Conservation (phyloP, 148 eudicot genomes). For the Pharnaceum exiguum region DNA sequence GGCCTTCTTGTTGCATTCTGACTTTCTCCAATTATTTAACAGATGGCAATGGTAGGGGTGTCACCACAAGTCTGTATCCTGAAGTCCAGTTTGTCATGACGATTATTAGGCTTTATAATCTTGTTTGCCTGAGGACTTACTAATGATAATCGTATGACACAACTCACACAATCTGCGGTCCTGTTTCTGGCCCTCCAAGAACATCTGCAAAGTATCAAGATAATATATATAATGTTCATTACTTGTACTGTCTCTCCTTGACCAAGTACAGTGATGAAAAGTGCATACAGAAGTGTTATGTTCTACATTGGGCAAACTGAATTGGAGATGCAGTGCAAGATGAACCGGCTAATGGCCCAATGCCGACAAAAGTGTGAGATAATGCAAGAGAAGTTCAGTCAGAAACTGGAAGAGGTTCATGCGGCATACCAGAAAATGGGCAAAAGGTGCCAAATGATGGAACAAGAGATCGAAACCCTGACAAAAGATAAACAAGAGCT, state of each 20-base stretch:
- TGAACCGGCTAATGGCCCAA: conserved; percentile 70
- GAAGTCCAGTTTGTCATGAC: no score
- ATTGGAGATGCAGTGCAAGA: conserved; percentile 88
- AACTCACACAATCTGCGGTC: no score
- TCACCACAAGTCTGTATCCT: conserved; percentile 95
- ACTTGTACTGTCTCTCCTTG: conserved; percentile 32
- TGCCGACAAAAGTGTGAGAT: conserved; percentile 80
- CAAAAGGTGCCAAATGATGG: conserved; percentile 86
- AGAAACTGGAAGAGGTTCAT: conserved; percentile 78
- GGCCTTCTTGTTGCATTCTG: no score
- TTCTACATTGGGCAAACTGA: conserved; percentile 85
- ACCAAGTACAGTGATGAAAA: conserved; percentile 72
- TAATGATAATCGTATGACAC: no score
- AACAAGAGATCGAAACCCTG: conserved; percentile 74
- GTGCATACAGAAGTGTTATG: conserved; percentile 85
- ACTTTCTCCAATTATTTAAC: conserved; percentile 13
- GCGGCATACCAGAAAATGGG: conserved; percentile 89
- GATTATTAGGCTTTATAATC: no score
- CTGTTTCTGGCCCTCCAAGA: no score
- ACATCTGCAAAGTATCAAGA: no score
- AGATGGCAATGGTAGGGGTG: conserved; percentile 85
- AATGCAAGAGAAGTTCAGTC: conserved; percentile 77
- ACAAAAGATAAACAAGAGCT: conserved; percentile 85
- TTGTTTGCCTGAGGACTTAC: no score
- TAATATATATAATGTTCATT: not conserved